Percentiles rank a stretch among this genome's conserved stretches.
Conservation (phyloP, 2,329 filamentous ascomycete species). For the Fusarium goolgardi region DNA sequence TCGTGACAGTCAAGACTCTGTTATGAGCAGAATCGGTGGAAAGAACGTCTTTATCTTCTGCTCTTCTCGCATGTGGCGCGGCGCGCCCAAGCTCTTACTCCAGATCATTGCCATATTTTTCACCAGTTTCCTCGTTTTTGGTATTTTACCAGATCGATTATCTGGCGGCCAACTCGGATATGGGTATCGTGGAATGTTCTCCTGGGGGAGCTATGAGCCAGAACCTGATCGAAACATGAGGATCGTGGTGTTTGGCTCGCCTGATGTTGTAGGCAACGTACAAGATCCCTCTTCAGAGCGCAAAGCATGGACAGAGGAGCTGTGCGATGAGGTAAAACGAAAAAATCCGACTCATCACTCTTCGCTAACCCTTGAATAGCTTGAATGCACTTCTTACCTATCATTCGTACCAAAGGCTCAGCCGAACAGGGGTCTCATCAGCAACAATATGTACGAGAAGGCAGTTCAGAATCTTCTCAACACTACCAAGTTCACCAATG, state of each 20-base stretch:
- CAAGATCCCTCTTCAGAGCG: conserved; percentile 40
- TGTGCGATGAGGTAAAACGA: conserved; percentile 59
- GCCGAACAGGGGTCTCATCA: conserved; percentile 63
- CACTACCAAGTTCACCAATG: conserved; percentile 49
- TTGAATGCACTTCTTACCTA: conserved; percentile 59
- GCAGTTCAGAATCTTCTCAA: conserved; percentile 53
- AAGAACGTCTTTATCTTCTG: conserved; percentile 54
- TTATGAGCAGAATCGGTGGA: conserved; percentile 36
- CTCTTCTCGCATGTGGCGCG: conserved; percentile 57
- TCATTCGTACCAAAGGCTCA: conserved; percentile 59
- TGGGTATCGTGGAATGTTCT: conserved; percentile 43
- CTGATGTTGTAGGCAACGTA: conserved; percentile 60
- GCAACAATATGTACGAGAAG: conserved; percentile 65
- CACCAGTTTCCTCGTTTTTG: conserved; percentile 47
- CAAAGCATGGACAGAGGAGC: conserved; percentile 60
- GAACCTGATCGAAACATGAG: conserved; percentile 54
- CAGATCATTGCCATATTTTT: conserved; percentile 46
- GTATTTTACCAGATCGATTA: conserved; percentile 41
- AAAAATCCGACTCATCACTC: neutral
- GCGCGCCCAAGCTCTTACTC: conserved; percentile 49
- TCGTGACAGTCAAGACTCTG: conserved; percentile 37
- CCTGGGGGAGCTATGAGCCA: conserved; percentile 35
- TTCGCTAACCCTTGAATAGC: conserved; percentile 48
- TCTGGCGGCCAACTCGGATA: conserved; percentile 35
- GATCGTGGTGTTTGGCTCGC: conserved; percentile 63